Evolutionary conservation across 2,329 filamentous ascomycete genomes (phyloP).

Genomic region (Fusarium acutatum): DNA sequence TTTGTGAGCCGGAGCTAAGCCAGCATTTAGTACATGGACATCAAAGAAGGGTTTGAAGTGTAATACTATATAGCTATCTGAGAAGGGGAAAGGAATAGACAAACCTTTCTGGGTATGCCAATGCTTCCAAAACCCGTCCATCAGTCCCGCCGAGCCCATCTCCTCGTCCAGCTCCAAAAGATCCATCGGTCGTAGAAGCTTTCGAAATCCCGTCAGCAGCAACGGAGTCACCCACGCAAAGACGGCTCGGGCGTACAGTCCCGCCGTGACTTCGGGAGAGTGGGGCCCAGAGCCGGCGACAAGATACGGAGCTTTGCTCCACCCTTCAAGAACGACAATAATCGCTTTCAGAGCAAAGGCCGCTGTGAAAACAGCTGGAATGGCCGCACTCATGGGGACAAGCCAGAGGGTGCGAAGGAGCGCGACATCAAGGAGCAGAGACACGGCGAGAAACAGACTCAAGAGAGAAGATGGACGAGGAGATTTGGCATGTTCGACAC

Average conservation of each 20-base stretch:
- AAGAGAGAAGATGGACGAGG: slow-evolving; percentile 45
- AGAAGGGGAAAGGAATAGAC: background rate
- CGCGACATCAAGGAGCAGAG: slow-evolving; percentile 46
- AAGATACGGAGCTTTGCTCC: slow-evolving; percentile 48
- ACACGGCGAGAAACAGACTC: slow-evolving; percentile 47
- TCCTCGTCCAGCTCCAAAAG: slow-evolving; percentile 47
- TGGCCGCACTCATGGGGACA: slow-evolving; percentile 30
- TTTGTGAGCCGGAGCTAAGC: slow-evolving; percentile 24
- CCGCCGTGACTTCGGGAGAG: slow-evolving; percentile 51
- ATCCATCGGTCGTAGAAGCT: slow-evolving; percentile 47
- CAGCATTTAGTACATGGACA: slow-evolving; percentile 30
- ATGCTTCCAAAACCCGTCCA: slow-evolving; percentile 43
- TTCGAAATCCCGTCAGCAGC: slow-evolving; percentile 47
- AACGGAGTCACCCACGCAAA: slow-evolving; percentile 52
- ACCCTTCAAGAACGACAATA: slow-evolving; percentile 50
- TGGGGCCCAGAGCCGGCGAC: slow-evolving; percentile 38
- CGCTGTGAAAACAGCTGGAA: slow-evolving; percentile 48
- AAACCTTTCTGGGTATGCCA: slow-evolving; percentile 42
- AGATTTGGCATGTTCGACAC: slow-evolving; percentile 46
- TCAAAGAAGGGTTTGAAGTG: slow-evolving; percentile 17
- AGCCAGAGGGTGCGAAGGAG: slow-evolving; percentile 49
- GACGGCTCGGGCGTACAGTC: slow-evolving; percentile 49
- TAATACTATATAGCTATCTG: slow-evolving; percentile 23
- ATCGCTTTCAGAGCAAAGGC: slow-evolving; percentile 48
- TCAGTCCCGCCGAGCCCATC: slow-evolving; percentile 44